A percentile compares a stretch with the other conserved stretches of the same genome.
Evolutionary conservation across 371 early-diverging fungal species (phyloP).

Genomic region (Syncephalastrum monosporum): DNA sequence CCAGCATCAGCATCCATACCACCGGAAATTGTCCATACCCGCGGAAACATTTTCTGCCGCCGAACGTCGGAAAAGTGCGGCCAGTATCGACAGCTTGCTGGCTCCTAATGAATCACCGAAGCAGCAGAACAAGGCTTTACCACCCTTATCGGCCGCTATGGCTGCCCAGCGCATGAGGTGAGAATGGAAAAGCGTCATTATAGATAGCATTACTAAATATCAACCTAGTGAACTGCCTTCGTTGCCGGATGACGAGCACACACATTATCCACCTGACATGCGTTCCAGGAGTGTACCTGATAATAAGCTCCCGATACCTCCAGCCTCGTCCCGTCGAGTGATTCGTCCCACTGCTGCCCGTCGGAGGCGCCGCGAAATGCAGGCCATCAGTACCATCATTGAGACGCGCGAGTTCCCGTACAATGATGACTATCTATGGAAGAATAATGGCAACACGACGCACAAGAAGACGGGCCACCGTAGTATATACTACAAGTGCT

Average conservation of each 20-base stretch:
- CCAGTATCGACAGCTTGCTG: no score
- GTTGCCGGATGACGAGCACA: no score
- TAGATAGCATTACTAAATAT: no score
- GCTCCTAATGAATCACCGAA: neutral
- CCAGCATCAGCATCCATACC: neutral
- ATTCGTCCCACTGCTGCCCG: slow-evolving; percentile 5
- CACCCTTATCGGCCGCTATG: no score
- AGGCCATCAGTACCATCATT: slow-evolving; percentile 57
- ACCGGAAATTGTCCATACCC: no score
- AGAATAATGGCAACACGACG: slow-evolving; percentile 62
- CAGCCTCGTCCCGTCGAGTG: slow-evolving; percentile 6
- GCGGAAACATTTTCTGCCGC: no score
- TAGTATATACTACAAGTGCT: slow-evolving; percentile 60
- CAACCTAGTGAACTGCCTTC: no score
- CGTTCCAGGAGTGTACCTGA: no score
- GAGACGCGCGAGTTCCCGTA: slow-evolving; percentile 53
- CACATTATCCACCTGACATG: no score
- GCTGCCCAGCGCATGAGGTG: no score
- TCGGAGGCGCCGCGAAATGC: slow-evolving; percentile 60
- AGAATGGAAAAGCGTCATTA: no score
- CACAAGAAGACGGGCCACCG: slow-evolving; percentile 58
- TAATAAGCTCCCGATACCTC: slow-evolving; percentile 16
- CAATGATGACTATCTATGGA: slow-evolving; percentile 54
- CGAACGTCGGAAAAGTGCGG: no score
- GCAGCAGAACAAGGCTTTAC: neutral